Base-by-base conservation (phyloP, 495 filamentous ascomycete species). In the Xylaria nigripes region DNA sequence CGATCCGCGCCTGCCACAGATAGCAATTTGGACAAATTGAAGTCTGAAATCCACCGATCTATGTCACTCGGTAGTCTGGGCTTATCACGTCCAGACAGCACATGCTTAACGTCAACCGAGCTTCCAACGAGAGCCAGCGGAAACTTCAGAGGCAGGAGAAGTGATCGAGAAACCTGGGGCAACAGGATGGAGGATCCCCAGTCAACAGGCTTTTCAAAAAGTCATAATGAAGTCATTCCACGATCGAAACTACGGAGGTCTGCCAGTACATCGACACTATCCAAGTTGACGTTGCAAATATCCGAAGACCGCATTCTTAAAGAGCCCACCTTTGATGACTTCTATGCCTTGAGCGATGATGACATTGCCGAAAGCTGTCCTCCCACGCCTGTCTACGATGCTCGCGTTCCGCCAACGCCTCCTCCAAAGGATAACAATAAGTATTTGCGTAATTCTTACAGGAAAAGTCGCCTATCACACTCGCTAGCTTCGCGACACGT, bases 291-390 rank as follows among this genome's bases (percentile, higher is more conserved):
- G 36, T 44, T 22, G 22, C 36, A 21, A 21, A 43, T 18, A 42
- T 52, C 43, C 18, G 18, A 30, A 29, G 46, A 61, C 22, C 24
- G 56, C 0, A 45, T 61, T 13, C 63, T 76, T 4, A 60, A 48
- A 29, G 73, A 76, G 36, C 75, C 75, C n/a, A 69, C 62, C 19
- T 57, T 77, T 25, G 64, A 65, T 7, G 75, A 77, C 8, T 77
- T 77, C 46, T 63, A 71, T 43, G 57, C 65, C 3, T 65, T 77
- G 2, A 68, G 65, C 55, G 75, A 77, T 49, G 73, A 76, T 23
- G 73, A 76, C 40, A 70, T 77, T 23, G 71, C 72, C 16, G 75
- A 76, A 43, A 63, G 53, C 22, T 30, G 55, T 16, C 58, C 60
- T 13, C 18, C 22, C 6, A 57, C 54, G 23, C 54, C 55, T 53